Conservation (phyloP, 805 yeast species). For the Brettanomyces naardenensis region DNA sequence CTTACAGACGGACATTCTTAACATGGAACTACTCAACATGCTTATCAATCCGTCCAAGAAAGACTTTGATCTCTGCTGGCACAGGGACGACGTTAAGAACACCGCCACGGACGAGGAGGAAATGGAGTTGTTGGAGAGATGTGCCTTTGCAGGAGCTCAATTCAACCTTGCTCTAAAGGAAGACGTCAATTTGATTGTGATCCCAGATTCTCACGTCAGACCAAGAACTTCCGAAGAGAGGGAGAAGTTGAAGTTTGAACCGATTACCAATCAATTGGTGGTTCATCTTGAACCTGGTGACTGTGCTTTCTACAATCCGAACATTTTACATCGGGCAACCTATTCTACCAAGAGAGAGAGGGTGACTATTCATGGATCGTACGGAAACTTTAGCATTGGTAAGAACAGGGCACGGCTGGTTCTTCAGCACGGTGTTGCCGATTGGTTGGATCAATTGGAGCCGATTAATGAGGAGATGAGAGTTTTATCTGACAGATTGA, state of each 20-base stretch:
- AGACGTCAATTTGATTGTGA: conserved; percentile 39
- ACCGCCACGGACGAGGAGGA: conserved; percentile 39
- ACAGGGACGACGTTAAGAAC: conserved; percentile 41
- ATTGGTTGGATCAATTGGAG: conserved; percentile 33
- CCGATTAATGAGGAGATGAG: conserved; percentile 12
- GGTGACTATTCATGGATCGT: conserved; percentile 42
- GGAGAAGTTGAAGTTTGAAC: conserved; percentile 29
- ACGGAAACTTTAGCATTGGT: conserved; percentile 37
- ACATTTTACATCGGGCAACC: conserved; percentile 40
- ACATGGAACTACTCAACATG: conserved; percentile 46
- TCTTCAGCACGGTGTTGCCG: conserved; percentile 44
- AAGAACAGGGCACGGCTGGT: conserved; percentile 39
- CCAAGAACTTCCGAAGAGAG: conserved; percentile 38
- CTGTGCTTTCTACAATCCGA: conserved; percentile 40
- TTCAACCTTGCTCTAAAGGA: conserved; percentile 41
- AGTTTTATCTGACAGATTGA: conserved; percentile 29
- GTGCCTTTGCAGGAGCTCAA: conserved; percentile 41
- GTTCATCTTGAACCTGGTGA: conserved; percentile 43
- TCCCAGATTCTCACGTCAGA: conserved; percentile 40
- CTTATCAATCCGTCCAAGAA: conserved; percentile 40
- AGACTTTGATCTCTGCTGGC: conserved; percentile 48
- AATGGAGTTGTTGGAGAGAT: conserved; percentile 27
- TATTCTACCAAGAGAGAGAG: conserved; percentile 32
- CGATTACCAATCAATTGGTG: conserved; percentile 30
- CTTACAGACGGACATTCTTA: conserved; percentile 29